These are phyloP conservation scores for Suillus fuscotomentosus DNA, from an alignment of 768 basidiomycete species.

Conservation along the genomic window DNA sequence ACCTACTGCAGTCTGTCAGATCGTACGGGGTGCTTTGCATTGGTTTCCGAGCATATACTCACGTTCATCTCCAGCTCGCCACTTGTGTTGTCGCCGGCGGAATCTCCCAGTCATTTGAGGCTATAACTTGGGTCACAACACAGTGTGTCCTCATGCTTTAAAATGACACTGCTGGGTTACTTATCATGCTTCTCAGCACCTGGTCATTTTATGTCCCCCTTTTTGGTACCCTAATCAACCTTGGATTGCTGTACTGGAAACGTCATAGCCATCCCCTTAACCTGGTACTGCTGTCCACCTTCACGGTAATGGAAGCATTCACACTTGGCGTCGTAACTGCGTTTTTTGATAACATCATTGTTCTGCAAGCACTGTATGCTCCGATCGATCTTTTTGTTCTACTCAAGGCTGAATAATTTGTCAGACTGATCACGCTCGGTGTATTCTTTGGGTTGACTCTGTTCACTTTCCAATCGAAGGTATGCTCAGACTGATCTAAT, in stretches of 20 bases:
- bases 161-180: constrained; percentile 4
- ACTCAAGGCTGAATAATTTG: constrained; percentile 10
- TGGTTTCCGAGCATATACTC: constrained; percentile 2
- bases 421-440: constrained; percentile 81
- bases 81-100: constrained; percentile 76
- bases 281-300: constrained; percentile 77
- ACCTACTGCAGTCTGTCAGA: constrained; percentile 57
- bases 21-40: constrained; percentile 43
- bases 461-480: constrained; percentile 95
- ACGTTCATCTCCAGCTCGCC: constrained; percentile 43
- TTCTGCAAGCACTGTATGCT: constrained; percentile 83
- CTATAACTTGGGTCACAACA: constrained; percentile 68
- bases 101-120: constrained; percentile 60
- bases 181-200: constrained; percentile 36
- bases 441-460: constrained; percentile 92
- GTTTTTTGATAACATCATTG: constrained; percentile 67
- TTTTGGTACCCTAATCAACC: constrained; percentile 75
- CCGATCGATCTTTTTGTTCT: background rate
- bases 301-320: constrained; percentile 90
- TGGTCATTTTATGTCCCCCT: constrained; percentile 84
- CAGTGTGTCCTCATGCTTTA: constrained; percentile 46
- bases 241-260: constrained; percentile 87
- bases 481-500: constrained; percentile 25
- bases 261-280: constrained; percentile 90
- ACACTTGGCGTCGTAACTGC: constrained; percentile 85